These are phyloP conservation scores for Fomitiporia mediterranea DNA, from an alignment of 1,284 basidiomycete genomes.

Conservation along the genomic window DNA sequence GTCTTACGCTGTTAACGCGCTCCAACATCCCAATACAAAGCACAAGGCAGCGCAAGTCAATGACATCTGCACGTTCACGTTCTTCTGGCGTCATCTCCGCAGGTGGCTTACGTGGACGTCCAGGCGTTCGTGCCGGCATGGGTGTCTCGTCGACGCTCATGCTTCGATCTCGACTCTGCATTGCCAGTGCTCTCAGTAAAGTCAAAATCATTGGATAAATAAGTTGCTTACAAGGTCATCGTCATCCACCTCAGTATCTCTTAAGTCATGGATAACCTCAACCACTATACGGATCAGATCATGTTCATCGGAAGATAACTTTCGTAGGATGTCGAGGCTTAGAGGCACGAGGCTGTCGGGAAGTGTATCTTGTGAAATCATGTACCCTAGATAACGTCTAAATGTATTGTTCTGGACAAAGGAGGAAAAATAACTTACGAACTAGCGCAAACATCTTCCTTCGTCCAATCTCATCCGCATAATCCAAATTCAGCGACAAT, in stretches of 20 bases:
- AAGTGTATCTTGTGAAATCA: conserved; percentile 80
- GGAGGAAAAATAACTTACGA: conserved; percentile 44
- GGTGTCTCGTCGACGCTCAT: conserved; percentile 34
- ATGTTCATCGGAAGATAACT: conserved; percentile 79
- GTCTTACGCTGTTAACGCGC: conserved; percentile 79
- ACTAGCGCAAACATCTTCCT: conserved; percentile 89
- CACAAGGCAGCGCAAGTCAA: conserved; percentile 80
- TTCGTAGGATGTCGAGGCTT: conserved; percentile 85
- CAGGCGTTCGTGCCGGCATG: conserved; percentile 26
- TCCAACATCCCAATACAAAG: conserved; percentile 90
- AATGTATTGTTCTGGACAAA: background rate
- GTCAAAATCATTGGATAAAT: background rate
- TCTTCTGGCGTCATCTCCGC: conserved; percentile 57
- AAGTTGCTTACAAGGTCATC: conserved; percentile 28
- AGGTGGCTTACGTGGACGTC: conserved; percentile 37
- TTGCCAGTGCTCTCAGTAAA: background rate
- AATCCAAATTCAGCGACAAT: conserved; percentile 83
- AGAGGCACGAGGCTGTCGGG: conserved; percentile 76
- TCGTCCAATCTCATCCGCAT: conserved; percentile 91
- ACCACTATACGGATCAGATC: conserved; percentile 94
- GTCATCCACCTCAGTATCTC: conserved; percentile 59
- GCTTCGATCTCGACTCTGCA: conserved; percentile 30
- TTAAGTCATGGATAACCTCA: conserved; percentile 85
- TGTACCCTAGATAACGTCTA: conserved; percentile 57
- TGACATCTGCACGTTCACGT: conserved; percentile 55